Base-by-base conservation (phyloP, 2,329 filamentous ascomycete species). In the Lecanosticta acicola region DNA sequence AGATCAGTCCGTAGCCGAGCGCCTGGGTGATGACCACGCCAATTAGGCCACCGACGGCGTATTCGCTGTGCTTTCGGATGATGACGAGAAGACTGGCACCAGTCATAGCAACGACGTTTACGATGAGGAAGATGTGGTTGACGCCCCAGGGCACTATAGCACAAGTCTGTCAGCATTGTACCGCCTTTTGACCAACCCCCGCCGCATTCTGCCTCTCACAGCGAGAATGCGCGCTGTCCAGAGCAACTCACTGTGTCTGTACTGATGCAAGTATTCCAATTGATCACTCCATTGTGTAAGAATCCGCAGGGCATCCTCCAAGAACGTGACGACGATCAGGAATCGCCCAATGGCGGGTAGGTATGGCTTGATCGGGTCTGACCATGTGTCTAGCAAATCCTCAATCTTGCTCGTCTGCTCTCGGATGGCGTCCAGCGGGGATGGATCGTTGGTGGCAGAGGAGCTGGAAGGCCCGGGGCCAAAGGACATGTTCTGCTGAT, bases 381-480 rank as follows among this genome's bases (percentile, higher is more conserved):
- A 85, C 63, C 89, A 58, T 20, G 80, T 87, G 70, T 97, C 93
- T 65, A 98, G 71, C 66, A 87, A 72, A 67, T 98, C 93, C 73
- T 98, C 93, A 57, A 98, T 91, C 78, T 96, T 97, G 83, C 87
- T 95, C 41, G 93, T 98, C 71, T 97, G 90, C 68, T 89, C 81
- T 55, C 93, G 80, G 65, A 98, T 88, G 61, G 87, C 79, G 68
- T 96, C 93, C 59, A 98, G 80, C 47, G 85, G 82, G 68, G 81
- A 87, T 39, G 84, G 79, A 60, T 89, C 83, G 64, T 77, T 79
- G 47, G 75, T 79, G 48, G 76, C 79, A 57, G 84, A 78, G 57
- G 68, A 71, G 55, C 71, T 74, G 60, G 72, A 76, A 49, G 75
- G 54, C 79, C 40, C 48, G 11, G 24, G 24, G 35, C 45, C 49